These are phyloP conservation scores for Fusarium sp. DNA, from an alignment of 2,329 filamentous ascomycete genomes.

Conservation along the genomic window DNA sequence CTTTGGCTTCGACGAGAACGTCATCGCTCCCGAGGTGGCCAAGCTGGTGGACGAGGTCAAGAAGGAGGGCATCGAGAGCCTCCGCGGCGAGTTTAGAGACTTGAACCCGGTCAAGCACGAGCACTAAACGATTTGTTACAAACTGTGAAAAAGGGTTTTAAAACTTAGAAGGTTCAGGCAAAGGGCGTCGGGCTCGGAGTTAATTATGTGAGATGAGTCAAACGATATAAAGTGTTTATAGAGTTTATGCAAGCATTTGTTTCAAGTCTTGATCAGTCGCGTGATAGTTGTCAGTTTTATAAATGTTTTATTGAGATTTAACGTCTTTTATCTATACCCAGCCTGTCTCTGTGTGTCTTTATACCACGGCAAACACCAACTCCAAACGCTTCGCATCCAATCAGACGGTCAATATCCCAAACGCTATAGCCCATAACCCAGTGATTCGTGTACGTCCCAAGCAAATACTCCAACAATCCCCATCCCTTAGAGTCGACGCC, in stretches of 20 bases:
- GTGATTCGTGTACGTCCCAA: background rate
- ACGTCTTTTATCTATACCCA: background rate
- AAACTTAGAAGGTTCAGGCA: slow-evolving; percentile 10
- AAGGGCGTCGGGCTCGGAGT: slow-evolving; percentile 18
- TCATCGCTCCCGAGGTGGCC: slow-evolving; percentile 53
- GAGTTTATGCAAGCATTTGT: slow-evolving; percentile 20
- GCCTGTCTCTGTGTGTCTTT: too few species aligned
- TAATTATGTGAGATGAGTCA: slow-evolving; percentile 13
- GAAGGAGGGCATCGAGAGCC: slow-evolving; percentile 45
- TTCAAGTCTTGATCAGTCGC: background rate
- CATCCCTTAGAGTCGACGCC: background rate
- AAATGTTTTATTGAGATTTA: background rate
- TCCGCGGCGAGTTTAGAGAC: slow-evolving; percentile 49
- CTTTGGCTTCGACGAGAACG: slow-evolving; percentile 65
- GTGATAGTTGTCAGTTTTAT: background rate
- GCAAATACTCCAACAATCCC: background rate
- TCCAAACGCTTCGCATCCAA: background rate
- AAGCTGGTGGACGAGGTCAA: slow-evolving; percentile 47
- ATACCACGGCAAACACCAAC: background rate
- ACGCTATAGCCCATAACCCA: background rate
- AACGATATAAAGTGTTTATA: slow-evolving; percentile 17
- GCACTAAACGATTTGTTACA: slow-evolving; percentile 17
- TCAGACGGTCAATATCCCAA: background rate
- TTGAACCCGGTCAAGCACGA: slow-evolving; percentile 42
- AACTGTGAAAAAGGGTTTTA: background rate